Evolutionary conservation across 2,329 filamentous ascomycete species (phyloP).

Genomic region (Talaromyces piceae): DNA sequence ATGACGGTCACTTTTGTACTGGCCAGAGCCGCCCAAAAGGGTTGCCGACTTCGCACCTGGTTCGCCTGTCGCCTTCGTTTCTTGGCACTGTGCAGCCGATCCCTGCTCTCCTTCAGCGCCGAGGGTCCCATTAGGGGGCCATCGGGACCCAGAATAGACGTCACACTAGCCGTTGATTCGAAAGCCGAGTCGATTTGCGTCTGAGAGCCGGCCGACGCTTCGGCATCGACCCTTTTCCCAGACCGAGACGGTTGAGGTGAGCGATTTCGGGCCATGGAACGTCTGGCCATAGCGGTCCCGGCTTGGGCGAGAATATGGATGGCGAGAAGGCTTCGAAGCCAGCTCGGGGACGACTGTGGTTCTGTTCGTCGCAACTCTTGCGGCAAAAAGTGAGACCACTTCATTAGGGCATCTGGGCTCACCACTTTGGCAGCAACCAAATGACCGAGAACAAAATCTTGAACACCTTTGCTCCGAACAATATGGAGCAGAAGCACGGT

Average conservation of each 20-base stretch:
- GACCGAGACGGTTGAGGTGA: conserved; percentile 32
- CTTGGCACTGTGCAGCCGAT: conserved; percentile 58
- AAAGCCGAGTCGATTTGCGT: conserved; percentile 35
- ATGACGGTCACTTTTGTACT: conserved; percentile 96
- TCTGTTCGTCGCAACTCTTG: conserved; percentile 37
- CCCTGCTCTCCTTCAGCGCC: conserved; percentile 46
- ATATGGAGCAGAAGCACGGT: conserved; percentile 41
- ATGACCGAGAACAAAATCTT: conserved; percentile 44
- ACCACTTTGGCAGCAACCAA: conserved; percentile 39
- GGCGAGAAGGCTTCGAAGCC: conserved; percentile 41
- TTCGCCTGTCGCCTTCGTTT: conserved; percentile 87
- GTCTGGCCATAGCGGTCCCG: conserved; percentile 40
- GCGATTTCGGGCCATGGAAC: conserved; percentile 39
- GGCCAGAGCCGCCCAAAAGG: conserved; percentile 86
- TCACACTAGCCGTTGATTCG: conserved; percentile 36
- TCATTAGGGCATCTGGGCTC: conserved; percentile 34
- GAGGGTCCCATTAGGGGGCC: conserved; percentile 46
- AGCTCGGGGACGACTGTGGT: conserved; percentile 36
- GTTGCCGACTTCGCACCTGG: conserved; percentile 82
- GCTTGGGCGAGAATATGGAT: conserved; percentile 44
- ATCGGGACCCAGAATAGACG: conserved; percentile 34
- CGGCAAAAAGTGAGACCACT: conserved; percentile 38
- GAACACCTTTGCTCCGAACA: conserved; percentile 39
- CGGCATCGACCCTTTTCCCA: conserved; percentile 39
- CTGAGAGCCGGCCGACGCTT: conserved; percentile 38